Evolutionary conservation across 148 eudicot genomes (phyloP).

Genomic region (Euryodendron excelsum): DNA sequence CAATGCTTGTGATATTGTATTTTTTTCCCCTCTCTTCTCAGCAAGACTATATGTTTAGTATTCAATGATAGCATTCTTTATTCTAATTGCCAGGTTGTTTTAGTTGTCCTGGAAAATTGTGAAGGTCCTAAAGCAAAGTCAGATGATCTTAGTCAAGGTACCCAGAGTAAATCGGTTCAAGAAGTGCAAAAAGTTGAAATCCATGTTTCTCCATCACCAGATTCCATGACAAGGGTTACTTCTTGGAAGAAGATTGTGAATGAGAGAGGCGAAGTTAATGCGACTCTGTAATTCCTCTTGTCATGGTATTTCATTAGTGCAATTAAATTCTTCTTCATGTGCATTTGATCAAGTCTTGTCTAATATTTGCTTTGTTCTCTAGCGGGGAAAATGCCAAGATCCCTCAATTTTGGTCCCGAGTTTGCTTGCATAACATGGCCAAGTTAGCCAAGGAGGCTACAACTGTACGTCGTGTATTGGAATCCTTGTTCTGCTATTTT

Average conservation of each 20-base stretch:
- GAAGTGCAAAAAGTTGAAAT: slow-evolving; percentile 39
- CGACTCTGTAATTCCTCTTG: slow-evolving; percentile 29
- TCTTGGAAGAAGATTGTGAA: slow-evolving; percentile 61
- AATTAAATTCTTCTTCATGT: slow-evolving; percentile 3
- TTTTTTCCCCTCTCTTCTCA: neutral
- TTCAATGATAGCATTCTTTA: neutral
- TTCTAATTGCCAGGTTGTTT: slow-evolving; percentile 44
- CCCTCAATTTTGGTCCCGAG: slow-evolving; percentile 78
- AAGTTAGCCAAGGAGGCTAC: slow-evolving; percentile 74
- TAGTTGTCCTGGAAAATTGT: slow-evolving; percentile 64
- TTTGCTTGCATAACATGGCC: slow-evolving; percentile 85
- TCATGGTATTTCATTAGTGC: slow-evolving; percentile 3
- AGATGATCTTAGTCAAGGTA: slow-evolving; percentile 21
- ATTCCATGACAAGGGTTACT: slow-evolving; percentile 34
- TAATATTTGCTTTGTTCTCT: slow-evolving; percentile 10
- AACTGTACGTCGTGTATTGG: slow-evolving; percentile 69
- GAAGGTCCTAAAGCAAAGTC: slow-evolving; percentile 27
- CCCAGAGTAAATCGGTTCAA: slow-evolving; percentile 32
- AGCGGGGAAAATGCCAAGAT: slow-evolving; percentile 53
- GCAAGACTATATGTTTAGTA: slow-evolving; percentile 1
- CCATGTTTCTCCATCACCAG: slow-evolving; percentile 30
- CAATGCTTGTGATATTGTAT: neutral
- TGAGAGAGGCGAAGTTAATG: slow-evolving; percentile 53
- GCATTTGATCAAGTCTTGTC: slow-evolving; percentile 5
- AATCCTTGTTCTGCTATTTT: slow-evolving; percentile 65